These are phyloP conservation scores for Capsicum baccatum DNA, from an alignment of 257 asterid species.

Conservation along the genomic window DNA sequence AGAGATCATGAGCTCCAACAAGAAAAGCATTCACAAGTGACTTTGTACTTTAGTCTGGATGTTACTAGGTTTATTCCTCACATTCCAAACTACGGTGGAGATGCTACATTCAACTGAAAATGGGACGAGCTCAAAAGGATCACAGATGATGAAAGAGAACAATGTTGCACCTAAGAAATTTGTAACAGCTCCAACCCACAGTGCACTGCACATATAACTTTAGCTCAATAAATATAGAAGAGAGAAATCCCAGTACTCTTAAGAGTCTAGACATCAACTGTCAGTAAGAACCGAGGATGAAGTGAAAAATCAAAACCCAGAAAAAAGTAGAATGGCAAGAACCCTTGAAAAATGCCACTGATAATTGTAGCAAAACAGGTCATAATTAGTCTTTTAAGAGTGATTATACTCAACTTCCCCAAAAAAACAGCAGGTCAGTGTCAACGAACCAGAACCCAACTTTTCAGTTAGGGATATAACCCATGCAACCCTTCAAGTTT, in stretches of 20 bases:
- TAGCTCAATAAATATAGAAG: constrained; percentile 17
- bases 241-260: not conserved
- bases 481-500: not conserved
- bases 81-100: not conserved
- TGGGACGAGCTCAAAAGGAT: constrained; percentile 9
- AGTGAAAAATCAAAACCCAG: not conserved
- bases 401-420: not conserved
- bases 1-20: not conserved
- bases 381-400: not conserved
- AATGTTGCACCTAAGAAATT: constrained; percentile 2
- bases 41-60: constrained; percentile 11
- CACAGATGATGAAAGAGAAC: constrained; percentile 22
- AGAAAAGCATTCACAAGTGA: not conserved
- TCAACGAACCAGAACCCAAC: no score
- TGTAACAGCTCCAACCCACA: constrained; percentile 23
- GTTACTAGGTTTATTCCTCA: not conserved
- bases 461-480: not conserved
- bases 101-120: not conserved
- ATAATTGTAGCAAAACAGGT: not conserved
- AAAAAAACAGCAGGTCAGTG: not conserved
- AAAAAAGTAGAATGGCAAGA: not conserved
- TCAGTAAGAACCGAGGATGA: not conserved
- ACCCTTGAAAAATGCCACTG: constrained; percentile 16
- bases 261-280: not conserved
- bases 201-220: constrained; percentile 23